Conservation (phyloP, 2,329 filamentous ascomycete genomes). For the Fusarium mexicanum region DNA sequence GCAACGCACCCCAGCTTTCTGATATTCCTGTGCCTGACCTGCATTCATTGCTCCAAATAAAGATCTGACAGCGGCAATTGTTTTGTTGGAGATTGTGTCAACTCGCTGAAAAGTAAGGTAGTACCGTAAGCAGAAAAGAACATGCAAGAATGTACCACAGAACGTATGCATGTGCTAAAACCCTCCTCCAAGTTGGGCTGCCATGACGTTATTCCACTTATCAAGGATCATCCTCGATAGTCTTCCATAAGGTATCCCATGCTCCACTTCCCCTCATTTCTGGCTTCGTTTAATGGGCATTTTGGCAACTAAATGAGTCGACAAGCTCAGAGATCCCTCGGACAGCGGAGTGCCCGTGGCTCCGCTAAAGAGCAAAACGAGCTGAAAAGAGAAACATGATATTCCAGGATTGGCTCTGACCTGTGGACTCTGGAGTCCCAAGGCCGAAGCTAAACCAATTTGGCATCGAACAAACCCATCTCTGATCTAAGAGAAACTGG, state of each 20-base stretch:
- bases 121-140: neutral
- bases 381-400: constrained; percentile 20
- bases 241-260: constrained; percentile 7
- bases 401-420: constrained; percentile 25
- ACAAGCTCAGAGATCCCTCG: constrained; percentile 4
- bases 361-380: constrained; percentile 8
- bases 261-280: constrained; percentile 43
- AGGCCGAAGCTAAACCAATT: constrained; percentile 33
- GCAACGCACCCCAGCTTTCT: neutral
- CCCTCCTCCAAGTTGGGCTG: constrained; percentile 7
- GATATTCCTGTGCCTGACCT: constrained; percentile 1
- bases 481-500: constrained; percentile 24
- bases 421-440: constrained; percentile 10
- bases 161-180: neutral
- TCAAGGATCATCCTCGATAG: constrained; percentile 31
- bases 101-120: neutral
- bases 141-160: neutral
- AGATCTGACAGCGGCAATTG: constrained; percentile 16
- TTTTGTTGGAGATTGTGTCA: neutral
- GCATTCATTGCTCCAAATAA: constrained; percentile 2
- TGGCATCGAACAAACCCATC: constrained; percentile 18
- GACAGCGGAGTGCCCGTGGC: constrained; percentile 10
- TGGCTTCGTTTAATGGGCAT: constrained; percentile 5
- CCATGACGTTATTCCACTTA: constrained; percentile 34
- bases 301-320: constrained; percentile 14